Percentiles rank a stretch among this genome's conserved stretches.
These are phyloP conservation scores for Penicillium soppii DNA, from an alignment of 495 filamentous ascomycete species.

Conservation along the genomic window DNA sequence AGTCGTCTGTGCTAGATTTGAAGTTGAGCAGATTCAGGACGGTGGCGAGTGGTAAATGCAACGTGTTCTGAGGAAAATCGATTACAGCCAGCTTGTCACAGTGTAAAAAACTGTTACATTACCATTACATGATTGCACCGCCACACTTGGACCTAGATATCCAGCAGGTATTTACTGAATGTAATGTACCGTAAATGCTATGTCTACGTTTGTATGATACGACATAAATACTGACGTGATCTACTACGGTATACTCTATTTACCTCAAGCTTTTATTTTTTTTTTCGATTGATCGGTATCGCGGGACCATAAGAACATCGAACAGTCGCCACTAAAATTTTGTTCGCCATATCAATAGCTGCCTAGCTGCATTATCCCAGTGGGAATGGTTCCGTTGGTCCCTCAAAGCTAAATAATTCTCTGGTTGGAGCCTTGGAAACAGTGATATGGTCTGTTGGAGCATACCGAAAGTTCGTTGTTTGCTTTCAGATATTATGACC, in stretches of 20 bases:
- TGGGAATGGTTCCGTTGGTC: not conserved
- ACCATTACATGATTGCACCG: not conserved
- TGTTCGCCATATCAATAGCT: constrained; percentile 1
- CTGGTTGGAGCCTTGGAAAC: too few relatives aligned
- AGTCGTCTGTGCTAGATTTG: not conserved
- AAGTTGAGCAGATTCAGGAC: not conserved
- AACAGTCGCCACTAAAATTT: not conserved
- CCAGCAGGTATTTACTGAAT: not conserved
- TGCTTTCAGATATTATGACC: not conserved
- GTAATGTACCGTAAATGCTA: constrained; percentile 1
- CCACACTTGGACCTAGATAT: not conserved
- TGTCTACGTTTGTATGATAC: constrained; percentile 1
- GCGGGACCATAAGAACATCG: not conserved
- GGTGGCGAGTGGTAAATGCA: not conserved
- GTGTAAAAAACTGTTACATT: not conserved
- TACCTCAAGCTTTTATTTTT: not conserved
- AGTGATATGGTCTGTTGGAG: not conserved
- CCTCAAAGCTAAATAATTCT: too few relatives aligned
- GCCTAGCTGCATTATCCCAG: not conserved
- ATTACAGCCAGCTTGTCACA: not conserved
- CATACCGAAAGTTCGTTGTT: not conserved
- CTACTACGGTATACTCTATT: not conserved
- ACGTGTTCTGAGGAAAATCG: not conserved
- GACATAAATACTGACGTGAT: not conserved
- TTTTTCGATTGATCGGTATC: not conserved